Evolutionary conservation across 345 rosid species (phyloP), one percentile per base, ranked within the genome.

Genomic region (Citrus hindsii): DNA sequence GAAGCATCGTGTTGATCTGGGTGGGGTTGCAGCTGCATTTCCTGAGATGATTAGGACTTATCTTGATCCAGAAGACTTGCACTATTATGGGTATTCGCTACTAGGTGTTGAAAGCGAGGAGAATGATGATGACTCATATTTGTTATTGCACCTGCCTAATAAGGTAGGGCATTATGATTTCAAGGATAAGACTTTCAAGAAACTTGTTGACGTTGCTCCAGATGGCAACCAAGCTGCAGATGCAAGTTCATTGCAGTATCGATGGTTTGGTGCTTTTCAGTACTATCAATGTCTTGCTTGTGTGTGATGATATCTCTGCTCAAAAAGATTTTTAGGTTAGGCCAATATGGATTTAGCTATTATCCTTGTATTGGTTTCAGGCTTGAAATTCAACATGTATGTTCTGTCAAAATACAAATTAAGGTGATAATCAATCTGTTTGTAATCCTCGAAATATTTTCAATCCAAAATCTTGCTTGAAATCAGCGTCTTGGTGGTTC

Each of bases 1-100:
- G 18, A 89, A 89, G 86, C 66, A 84, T 42, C 58, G 7, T 9
- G 83, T 85, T 37, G 84, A 90, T 61, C 79, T 88, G 37, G 61
- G 64, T 67, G 69, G 37, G 19, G 55, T 84, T 56, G 85, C 66
- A 64, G 67, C 73, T 2, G 77, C 75, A 58, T 80, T 82, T 67
- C 88, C 90, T 0, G 88, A 82, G 76, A 89, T 85, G 73, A 40
- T 62, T 27, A 69, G 74, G 42, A 55, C 55, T 30, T 14, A 78
- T 7, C 3, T 56, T 18, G 69, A 69, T 30, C 55, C 71, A 16
- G 58, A 46, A 6, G 67, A 32, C 62, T 16, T 76, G 13, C 8
- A 80, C 28, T 38, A 59, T n/a, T 71, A 68, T n/a, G 56, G 8
- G 5, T 84, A 79, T 80, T 73, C 73, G 1, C 73, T 82, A 69